Base-by-base conservation (phyloP, 2,329 filamentous ascomycete genomes). In the Trichoderma polysporum region DNA sequence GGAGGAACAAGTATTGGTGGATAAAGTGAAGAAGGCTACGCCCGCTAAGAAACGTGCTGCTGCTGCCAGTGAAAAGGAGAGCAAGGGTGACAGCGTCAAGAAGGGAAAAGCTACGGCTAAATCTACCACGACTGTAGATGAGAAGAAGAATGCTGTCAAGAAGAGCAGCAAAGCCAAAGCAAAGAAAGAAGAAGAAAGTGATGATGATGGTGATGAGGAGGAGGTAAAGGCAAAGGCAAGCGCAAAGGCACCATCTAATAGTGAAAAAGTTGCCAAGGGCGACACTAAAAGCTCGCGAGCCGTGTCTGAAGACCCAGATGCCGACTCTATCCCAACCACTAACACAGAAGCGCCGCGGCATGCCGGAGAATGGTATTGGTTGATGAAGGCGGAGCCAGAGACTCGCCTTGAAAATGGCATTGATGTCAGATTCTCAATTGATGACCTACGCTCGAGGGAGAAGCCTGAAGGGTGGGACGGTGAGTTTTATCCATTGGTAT, bases 341-440 rank as follows among this genome's bases (percentile, higher is more conserved):
- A 82, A 82, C 64, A 75, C 79, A 0, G 76, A 82, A 13, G 78
- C 77, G 0, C 77, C 76, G 5, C 75, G 71, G 1, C 80, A 81
- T 13, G 77, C 80, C 0, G 81, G 79, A 2, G 75, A 79, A 59
- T 81, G 79, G 78, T 93, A 91, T 78, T 94, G 91, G 91, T 84
- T 95, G 35, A 86, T 95, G 85, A 95, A 94, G 80, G 91, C 92
- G 0, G 91, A 99, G 79, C 94, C 95, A 0, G 91, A 97, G 73
- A 88, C 93, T 4, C 90, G 95, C 6, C 81, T 93, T 17, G 93
- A 97, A 76, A 94, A 93, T 64, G 94, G 93, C 0, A 83, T 91
- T 59, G 94, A 98, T 75, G 92, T 97, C 53, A 91, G 88, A 71
- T 99, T 98, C 79, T 96, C 93, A 0, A 97, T 99, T 73, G 93